Base-by-base conservation (phyloP, 2,329 filamentous ascomycete genomes). In the Clarireedia monteithiana region DNA sequence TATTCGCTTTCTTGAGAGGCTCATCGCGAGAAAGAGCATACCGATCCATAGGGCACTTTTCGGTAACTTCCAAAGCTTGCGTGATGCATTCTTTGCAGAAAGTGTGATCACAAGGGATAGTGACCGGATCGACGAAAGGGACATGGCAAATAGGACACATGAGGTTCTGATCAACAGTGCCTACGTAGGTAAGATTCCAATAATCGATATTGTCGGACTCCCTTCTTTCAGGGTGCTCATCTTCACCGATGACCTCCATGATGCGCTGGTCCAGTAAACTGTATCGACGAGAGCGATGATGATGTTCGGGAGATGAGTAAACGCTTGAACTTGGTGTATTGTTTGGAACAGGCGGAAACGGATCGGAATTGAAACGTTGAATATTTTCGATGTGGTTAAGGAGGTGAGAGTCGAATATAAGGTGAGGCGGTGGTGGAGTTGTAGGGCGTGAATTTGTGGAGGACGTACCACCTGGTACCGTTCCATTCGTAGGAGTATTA, bases 21-120 rank as follows among this genome's bases (percentile, higher is more conserved):
- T 70, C 67, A 57, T 74, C 69, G 9, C 70, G 64, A 12, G 67
- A 67, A 30, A 75, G 60, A 2, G 71, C 70, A 14, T 73, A 73
- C n/a, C 82, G 75, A 66, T 85, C 82, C 55, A 85, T 77, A 2
- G 82, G 82, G 57, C 82, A 85, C 36, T 73, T 69, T 55, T 72
- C 66, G 51, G 72, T 74, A 36, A 73, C 65, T 51, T 70, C 67
- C 53, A 75, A 58, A 6, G 76, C 72, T 58, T 74, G 71, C 46
- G 70, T 63, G 26, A 85, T 72, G 64, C 83, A 86, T 4, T 73
- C 72, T 51, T 77, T 76, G 64, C 83, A 86, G 66, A 86, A 86
- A 12, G 81, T 83, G 66, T 86, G 83, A 57, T 84, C 80, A 69
- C 83, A 86, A 6, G 73, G 71, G 0, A 82, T 85, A 44, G 82